phyloP scores from a whole-genome alignment of 2,329 filamentous ascomycete genomes.

The Aspergillus tubingensis region DNA sequence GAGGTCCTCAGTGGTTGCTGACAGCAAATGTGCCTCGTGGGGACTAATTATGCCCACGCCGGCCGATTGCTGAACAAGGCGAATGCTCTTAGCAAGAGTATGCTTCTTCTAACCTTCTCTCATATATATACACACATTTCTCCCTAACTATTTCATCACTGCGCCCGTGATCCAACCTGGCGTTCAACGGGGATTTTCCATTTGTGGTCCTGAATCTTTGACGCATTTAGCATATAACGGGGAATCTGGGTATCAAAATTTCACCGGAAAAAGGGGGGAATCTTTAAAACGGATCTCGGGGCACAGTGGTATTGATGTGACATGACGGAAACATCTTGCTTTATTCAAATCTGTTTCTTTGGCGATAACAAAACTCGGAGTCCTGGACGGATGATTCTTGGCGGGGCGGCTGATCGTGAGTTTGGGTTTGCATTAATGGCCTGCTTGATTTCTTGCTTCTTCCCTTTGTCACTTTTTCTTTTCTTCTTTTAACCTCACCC shows the following conservation, averaged over 20 bases:
- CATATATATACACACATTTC: neutral
- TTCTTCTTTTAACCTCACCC: neutral
- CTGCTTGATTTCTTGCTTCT: neutral
- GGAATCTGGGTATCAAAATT: neutral
- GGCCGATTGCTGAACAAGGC: neutral
- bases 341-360: slow-evolving; percentile 12
- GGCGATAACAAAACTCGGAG: slow-evolving; percentile 18
- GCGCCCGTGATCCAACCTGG: neutral
- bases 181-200: neutral
- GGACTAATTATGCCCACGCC: neutral
- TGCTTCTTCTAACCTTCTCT: neutral
- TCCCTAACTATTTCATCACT: neutral
- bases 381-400: slow-evolving; percentile 13
- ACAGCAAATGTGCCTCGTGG: slow-evolving; percentile 16
- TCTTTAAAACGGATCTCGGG: slow-evolving; percentile 12
- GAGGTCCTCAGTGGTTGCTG: slow-evolving; percentile 34
- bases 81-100: neutral
- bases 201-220: neutral
- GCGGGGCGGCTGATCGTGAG: neutral
- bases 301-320: slow-evolving; percentile 23
- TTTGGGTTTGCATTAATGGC: slow-evolving; percentile 1
- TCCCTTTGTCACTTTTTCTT: neutral
- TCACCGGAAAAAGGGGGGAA: slow-evolving; percentile 7
- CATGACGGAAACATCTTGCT: slow-evolving; percentile 17
- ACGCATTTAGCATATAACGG: slow-evolving; percentile 1